Evolutionary conservation across 2,329 filamentous ascomycete species (phyloP), one percentile per base, ranked within the genome.

Genomic region (Monosporascus sp.): DNA sequence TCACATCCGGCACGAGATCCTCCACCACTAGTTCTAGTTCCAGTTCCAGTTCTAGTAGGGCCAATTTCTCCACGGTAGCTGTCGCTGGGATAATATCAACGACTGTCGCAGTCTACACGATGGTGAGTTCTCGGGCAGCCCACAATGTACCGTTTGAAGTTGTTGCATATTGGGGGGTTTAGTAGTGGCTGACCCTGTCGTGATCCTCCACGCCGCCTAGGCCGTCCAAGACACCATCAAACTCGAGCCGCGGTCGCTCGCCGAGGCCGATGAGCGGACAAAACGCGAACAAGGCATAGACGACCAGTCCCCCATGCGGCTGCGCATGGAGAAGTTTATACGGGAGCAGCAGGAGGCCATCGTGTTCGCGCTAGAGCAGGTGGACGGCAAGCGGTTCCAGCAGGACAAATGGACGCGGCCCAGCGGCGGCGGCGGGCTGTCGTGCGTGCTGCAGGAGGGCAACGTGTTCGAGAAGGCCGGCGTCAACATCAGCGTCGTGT

Each of bases 381-480:
- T 97, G 44, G 94, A 97, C 67, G 92, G 91, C 54, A 84, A 82
- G 59, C 81, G 84, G 60, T 99, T 99, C 76, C 81, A 82, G 55
- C 78, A 85, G 55, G 94, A 99, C 74, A 86, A 87, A 60, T 99
- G 94, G 94, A 80, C 84, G 57, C 85, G 94, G 50, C 86, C 89
- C 54, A 86, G 91, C 67, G 94, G 94, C 51, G 94, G 94, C 43
- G 94, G 94, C 52, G 94, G 94, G 60, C 92, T 93, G 63, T 95
- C 91, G 17, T 96, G 92, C 72, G 92, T 99, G 40, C 78, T 99
- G 18, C 94, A 99, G 71, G 91, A 97, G 60, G 92, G 94, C 61
- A 93, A 95, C 58, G 91, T 97, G 49, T 99, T 99, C 66, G 94
- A 99, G 72, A 99, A 99, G 75, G 94, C 89, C 45, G 94, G 94